Evolutionary conservation across 108 stramenopile genomes (phyloP), one percentile per base, ranked within the genome.

Genomic region (Skeletonema costatum): DNA sequence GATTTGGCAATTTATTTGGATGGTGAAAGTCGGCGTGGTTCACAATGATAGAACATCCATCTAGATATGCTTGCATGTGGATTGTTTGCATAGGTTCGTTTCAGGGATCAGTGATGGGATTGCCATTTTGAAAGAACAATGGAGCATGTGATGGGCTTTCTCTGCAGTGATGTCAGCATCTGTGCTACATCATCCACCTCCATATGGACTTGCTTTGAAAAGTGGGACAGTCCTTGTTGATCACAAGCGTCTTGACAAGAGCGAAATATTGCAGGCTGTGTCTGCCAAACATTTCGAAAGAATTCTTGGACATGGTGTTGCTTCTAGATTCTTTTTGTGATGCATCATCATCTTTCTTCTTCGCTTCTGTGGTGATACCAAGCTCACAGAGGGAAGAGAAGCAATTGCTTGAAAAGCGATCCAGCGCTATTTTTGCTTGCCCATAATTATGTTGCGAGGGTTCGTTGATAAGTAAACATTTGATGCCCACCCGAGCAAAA

Each of bases 1-100:
- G 65, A 25, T 76, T 58, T 17, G 91, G 91, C 88, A 32, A 92
- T 68, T n/a, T 35, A n/a, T n/a, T 58, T 1, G 82, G 60, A 9
- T 79, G 86, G 25, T 78, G 63, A 13, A 80, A 60, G 68, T 96
- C 95, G 11, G 84, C 90, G 75, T 96, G 95, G 78, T 96, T 96
- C 44, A 85, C 61, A 17, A 96, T 88, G 21, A 96, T 62, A 12
- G 90, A 91, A 53, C 90, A 90, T 5, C 91, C 92, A 64, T 91
- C 86, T 66, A 96, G 71, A 67, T 89, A 96, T 4, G 90, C 87
- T 10, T 10, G 87, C 79, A 71, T 87, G 87, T 14, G 89, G 77
- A 74, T 74, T 86, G 48, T 76, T 70, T 17, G 75, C 76, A 58
- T 93, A 93, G 32, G 83, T 12, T 64, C n/a, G 32, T 4, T 68